phyloP scores from a whole-genome alignment of 106 monocot species.

The Triglochin maritima region DNA sequence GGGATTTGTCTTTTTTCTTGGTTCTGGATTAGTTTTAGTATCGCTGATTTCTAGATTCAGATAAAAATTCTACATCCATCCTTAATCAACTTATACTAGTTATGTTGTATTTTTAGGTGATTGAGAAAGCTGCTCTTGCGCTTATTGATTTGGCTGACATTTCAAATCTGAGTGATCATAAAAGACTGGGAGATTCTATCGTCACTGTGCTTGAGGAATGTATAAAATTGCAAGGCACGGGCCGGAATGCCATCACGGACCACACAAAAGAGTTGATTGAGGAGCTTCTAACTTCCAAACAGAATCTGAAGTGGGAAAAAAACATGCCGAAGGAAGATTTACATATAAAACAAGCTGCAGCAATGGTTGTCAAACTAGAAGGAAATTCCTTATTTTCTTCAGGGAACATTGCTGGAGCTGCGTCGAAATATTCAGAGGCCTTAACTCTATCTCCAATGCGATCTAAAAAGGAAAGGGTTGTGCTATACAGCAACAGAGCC shows the following conservation, averaged over 20 bases:
- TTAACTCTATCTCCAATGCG: conserved; percentile 74
- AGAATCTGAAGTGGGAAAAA: conserved; percentile 62
- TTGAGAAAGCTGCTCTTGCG: conserved; percentile 61
- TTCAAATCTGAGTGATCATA: conserved; percentile 57
- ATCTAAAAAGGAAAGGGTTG: conserved; percentile 85
- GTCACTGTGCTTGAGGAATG: conserved; percentile 49
- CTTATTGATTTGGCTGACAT: conserved; percentile 63
- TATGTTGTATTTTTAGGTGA: conserved; percentile 30
- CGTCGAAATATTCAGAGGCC: conserved; percentile 83
- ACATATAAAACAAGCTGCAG: conserved; percentile 73
- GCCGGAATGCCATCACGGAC: conserved; percentile 15
- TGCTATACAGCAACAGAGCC: conserved; percentile 81
- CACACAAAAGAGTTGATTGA: conserved; percentile 43
- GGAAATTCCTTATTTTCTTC: conserved; percentile 89
- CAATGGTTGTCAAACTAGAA: conserved; percentile 78
- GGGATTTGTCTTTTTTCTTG: too few relatives aligned
- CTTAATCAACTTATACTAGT: neutral
- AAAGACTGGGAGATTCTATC: conserved; percentile 61
- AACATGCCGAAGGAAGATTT: conserved; percentile 81
- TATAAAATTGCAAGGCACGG: conserved; percentile 28
- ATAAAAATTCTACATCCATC: too few relatives aligned
- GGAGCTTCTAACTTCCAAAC: conserved; percentile 50
- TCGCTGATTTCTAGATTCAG: too few relatives aligned
- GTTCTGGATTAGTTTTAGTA: too few relatives aligned
- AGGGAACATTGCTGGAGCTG: conserved; percentile 68